Evolutionary conservation across 208 protist genomes (phyloP).

Genomic region (Trypanosoma mega): DNA sequence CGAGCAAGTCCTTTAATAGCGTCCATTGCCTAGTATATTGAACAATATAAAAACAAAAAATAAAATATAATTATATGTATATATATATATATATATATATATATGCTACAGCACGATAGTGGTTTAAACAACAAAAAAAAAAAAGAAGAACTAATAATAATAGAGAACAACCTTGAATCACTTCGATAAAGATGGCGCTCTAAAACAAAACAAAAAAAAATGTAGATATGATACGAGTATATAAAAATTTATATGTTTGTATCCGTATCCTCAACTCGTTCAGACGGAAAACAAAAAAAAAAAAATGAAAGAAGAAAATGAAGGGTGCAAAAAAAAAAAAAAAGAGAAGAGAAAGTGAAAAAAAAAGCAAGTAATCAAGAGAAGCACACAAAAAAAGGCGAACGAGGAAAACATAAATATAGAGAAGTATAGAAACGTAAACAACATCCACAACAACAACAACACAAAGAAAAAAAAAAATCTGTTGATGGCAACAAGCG

Average conservation of each 20-base stretch:
- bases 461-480: neutral
- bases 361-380: too few species aligned
- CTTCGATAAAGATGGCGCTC: too few species aligned
- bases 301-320: neutral
- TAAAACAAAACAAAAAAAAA: too few species aligned
- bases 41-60: slow-evolving; percentile 10
- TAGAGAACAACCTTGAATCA: neutral
- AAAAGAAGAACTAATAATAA: slow-evolving; percentile 16
- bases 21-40: slow-evolving; percentile 30
- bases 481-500: too few species aligned
- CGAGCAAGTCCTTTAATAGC: slow-evolving; percentile 69
- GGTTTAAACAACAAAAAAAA: slow-evolving; percentile 1
- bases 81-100: neutral
- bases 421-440: neutral
- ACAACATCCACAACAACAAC: slow-evolving; percentile 2
- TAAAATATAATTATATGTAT: neutral
- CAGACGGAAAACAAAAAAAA: slow-evolving; percentile 8
- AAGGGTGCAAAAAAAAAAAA: neutral
- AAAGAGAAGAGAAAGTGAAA: slow-evolving; percentile 1
- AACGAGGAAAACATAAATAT: neutral
- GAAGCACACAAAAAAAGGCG: slow-evolving; percentile 12
- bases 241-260: too few species aligned
- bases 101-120: neutral
- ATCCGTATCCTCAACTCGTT: too few species aligned
- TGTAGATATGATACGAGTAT: too few species aligned